Conservation (phyloP, 75 land plant genomes). For the Picea sitchensis region DNA sequence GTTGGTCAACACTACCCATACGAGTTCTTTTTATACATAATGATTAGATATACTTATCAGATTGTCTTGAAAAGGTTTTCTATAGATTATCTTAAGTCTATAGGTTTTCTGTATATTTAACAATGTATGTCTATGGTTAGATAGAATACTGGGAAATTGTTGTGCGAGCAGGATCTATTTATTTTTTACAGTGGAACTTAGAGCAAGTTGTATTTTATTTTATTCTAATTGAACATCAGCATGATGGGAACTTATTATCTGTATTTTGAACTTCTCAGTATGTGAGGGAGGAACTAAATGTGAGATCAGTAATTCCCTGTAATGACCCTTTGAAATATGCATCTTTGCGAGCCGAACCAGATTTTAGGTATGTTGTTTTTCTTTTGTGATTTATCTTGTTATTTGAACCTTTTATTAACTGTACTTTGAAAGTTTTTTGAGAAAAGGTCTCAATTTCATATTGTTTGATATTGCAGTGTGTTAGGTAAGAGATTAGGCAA, state of each 20-base stretch:
- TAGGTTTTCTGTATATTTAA: no score
- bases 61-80: no score
- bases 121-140: no score
- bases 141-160: no score
- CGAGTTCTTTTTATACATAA: no score
- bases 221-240: not conserved
- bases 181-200: not conserved
- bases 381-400: not conserved
- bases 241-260: not conserved
- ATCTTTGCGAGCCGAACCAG: conserved; percentile 86
- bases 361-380: conserved; percentile 62
- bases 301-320: conserved; percentile 66
- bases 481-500: conserved; percentile 91
- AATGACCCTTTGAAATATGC: conserved; percentile 85
- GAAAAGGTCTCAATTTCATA: not conserved
- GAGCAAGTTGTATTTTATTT: not conserved
- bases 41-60: no score
- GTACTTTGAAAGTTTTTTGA: not conserved
- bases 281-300: conserved; percentile 91
- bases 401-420: not conserved
- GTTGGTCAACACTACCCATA: no score
- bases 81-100: no score
- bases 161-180: not conserved
- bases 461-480: conserved; percentile 36
- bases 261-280: conserved; percentile 37